A percentile compares a stretch with the other conserved stretches of the same genome.
phyloP scores from a whole-genome alignment of 257 asterid genomes.

The Lantana camara region DNA sequence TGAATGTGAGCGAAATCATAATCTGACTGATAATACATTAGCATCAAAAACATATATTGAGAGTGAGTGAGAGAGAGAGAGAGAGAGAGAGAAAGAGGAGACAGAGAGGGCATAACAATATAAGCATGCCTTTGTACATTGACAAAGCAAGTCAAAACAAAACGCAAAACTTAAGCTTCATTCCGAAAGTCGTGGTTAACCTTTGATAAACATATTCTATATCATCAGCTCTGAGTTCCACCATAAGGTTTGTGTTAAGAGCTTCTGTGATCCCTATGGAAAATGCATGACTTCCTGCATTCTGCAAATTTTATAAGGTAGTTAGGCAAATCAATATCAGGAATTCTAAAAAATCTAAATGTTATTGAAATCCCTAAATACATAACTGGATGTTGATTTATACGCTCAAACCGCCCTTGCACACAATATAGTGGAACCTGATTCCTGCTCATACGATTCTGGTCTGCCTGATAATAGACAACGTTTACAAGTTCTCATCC shows the following conservation, averaged over 20 bases:
- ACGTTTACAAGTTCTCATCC: neutral
- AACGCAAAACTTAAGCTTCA: constrained; percentile 5
- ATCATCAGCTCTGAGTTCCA: constrained; percentile 94
- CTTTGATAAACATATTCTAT: constrained; percentile 92
- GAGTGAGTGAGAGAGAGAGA: neutral
- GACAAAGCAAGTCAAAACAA: constrained; percentile 11
- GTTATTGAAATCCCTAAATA: constrained; percentile 34
- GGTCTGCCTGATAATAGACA: constrained; percentile 71
- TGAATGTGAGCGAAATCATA: neutral
- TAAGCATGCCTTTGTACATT: neutral
- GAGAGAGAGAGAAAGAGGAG: neutral
- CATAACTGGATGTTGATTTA: constrained; percentile 97
- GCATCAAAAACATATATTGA: neutral
- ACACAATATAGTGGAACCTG: constrained; percentile 91
- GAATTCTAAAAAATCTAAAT: constrained; percentile 26
- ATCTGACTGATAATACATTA: neutral
- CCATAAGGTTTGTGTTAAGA: constrained; percentile 83
- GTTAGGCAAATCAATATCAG: constrained; percentile 38
- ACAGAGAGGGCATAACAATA: neutral
- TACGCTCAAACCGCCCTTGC: constrained; percentile 94
- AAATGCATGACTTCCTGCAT: constrained; percentile 80
- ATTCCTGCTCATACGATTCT: constrained; percentile 79
- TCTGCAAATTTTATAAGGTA: constrained; percentile 49
- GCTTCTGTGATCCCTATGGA: constrained; percentile 94
- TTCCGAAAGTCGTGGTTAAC: constrained; percentile 30